Percentiles rank a stretch among this genome's conserved stretches.
Conservation (phyloP, 768 basidiomycete genomes). For the Kwoniella shandongensis region DNA sequence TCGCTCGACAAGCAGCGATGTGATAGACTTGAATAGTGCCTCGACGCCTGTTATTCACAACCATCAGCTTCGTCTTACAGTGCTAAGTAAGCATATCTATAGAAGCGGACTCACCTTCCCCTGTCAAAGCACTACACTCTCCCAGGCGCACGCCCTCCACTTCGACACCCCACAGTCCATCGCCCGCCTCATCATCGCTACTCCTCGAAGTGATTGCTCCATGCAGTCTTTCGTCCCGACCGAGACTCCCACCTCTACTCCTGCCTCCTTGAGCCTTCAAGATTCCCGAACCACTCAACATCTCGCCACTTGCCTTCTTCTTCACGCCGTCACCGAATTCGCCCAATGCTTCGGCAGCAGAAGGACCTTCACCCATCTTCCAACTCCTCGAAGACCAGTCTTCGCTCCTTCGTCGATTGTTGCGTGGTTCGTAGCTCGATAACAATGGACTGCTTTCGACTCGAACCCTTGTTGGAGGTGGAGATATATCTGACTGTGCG, state of each 20-base stretch:
- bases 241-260: slow-evolving; percentile 37
- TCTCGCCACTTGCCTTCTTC: slow-evolving; percentile 34
- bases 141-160: slow-evolving; percentile 43
- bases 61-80: background rate
- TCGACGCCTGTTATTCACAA: slow-evolving; percentile 35
- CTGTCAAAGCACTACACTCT: slow-evolving; percentile 43
- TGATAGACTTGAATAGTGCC: slow-evolving; percentile 41
- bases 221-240: slow-evolving; percentile 37
- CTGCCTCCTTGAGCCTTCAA: slow-evolving; percentile 16
- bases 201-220: slow-evolving; percentile 9
- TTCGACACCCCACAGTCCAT: slow-evolving; percentile 37
- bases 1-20: slow-evolving; percentile 35
- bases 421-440: background rate
- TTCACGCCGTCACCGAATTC: slow-evolving; percentile 45
- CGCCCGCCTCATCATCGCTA: slow-evolving; percentile 15
- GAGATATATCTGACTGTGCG: background rate
- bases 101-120: slow-evolving; percentile 37
- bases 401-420: slow-evolving; percentile 32
- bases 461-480: slow-evolving; percentile 5
- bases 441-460: slow-evolving; percentile 24
- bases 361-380: slow-evolving; percentile 44
- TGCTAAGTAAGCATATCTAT: background rate
- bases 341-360: slow-evolving; percentile 37
- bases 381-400: slow-evolving; percentile 41
- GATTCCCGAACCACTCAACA: slow-evolving; percentile 20